phyloP scores from a whole-genome alignment of 73 alveolate genomes.

The Blepharisma stoltei region DNA sequence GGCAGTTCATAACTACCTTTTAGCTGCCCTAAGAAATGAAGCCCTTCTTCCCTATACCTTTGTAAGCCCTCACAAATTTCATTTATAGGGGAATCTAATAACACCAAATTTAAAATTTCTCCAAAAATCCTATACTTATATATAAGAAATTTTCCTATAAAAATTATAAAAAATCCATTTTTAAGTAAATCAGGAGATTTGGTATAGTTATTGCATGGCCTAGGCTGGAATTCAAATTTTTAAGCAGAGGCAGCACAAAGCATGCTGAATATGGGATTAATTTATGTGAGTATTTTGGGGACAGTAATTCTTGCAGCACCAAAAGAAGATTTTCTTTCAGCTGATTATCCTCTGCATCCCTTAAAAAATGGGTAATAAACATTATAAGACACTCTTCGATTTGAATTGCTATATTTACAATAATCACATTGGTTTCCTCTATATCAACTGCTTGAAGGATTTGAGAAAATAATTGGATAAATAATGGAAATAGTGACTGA shows the following conservation, averaged over 20 bases:
- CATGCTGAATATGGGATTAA: conserved; percentile 20
- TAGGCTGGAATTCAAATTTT: not conserved
- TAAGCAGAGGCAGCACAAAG: not conserved
- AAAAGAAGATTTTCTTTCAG: not conserved
- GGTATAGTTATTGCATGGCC: not conserved
- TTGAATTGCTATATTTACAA: no score
- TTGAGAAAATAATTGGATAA: not conserved
- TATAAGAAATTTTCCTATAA: no score
- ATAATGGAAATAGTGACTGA: not conserved
- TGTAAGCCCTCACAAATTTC: conserved; percentile 14
- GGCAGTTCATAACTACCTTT: conserved; percentile 31
- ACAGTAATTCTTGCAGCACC: not conserved
- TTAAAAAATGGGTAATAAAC: no score
- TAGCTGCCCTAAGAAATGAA: conserved; percentile 40
- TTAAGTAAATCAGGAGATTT: no score
- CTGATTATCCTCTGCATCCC: no score
- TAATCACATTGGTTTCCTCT: no score
- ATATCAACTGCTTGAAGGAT: not conserved
- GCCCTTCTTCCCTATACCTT: conserved; percentile 40
- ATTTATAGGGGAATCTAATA: not conserved
- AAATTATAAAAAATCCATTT: no score
- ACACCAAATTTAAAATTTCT: conserved; percentile 8
- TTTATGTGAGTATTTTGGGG: not conserved
- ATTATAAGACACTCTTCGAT: no score
- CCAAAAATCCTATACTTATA: conserved; percentile 16